Base-by-base conservation (phyloP, 2,329 filamentous ascomycete genomes). In the Epichloe typhina region DNA sequence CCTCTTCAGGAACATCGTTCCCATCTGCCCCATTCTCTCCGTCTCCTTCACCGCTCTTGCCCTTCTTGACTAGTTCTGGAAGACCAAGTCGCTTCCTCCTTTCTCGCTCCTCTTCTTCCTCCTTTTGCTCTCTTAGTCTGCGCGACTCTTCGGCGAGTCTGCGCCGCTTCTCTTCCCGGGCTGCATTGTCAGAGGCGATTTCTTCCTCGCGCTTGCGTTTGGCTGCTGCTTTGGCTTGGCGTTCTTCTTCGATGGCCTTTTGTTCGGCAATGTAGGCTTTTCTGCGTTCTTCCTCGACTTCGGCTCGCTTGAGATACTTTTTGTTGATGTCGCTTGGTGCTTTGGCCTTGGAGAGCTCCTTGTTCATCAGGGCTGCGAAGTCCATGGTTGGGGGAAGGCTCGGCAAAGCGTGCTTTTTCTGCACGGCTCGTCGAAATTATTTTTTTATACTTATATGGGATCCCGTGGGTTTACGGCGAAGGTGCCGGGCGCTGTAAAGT, bases 161-260 rank as follows among this genome's bases (percentile, higher is more conserved):
- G 53, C 79, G 78, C 50, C 84, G 82, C 73, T 96, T 96, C 62
- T 93, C 88, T 56, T 95, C 87, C 13, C 89, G 80, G 31, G 74
- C 72, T 12, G 74, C 77, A 56, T 80, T 79, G 56, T 84, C 83
- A 23, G 81, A 77, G 2, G 82, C 82, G 51, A 86, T 85, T 26
- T 95, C 90, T 37, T 95, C 90, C 50, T 97, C 91, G 23, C 82
- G 79, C 67, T 94, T 93, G 58, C 91, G 86, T 70, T 97, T 97
- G 59, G 84, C 82, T 1, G 79, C 76, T 1, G 80, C 72, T 56
- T 82, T 83, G 54, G 84, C 80, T 53, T 81, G 73, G 31, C 87
- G 86, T 61, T 87, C 82, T 39, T 74, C 75, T 58, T 89, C 86
- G 49, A 88, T 72, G 4, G 78, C 78, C 56, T 81, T 80, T 66